Percentiles rank a stretch among this genome's conserved stretches.
Evolutionary conservation across 208 protist genomes (phyloP).

Genomic region (Trichomonas gallinae): DNA sequence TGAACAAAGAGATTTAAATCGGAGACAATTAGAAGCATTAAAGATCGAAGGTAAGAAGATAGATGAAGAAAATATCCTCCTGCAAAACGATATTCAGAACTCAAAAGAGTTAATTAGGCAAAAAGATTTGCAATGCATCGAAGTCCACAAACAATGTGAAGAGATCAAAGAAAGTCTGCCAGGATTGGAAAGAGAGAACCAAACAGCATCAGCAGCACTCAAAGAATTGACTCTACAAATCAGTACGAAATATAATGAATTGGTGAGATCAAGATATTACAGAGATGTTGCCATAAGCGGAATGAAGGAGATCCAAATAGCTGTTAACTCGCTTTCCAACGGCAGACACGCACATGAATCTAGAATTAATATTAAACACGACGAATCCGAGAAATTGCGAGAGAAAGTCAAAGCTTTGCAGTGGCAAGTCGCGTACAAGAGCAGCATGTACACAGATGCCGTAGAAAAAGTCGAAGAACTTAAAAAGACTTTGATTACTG

Average conservation of each 20-base stretch:
- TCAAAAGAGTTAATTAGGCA: not conserved
- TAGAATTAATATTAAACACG: not conserved
- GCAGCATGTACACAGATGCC: not conserved
- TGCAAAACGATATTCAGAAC: not conserved
- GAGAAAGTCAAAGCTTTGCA: not conserved
- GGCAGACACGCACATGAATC: not conserved
- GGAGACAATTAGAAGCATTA: not conserved
- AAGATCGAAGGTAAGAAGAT: not conserved
- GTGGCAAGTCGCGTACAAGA: not conserved
- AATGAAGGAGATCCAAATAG: not conserved
- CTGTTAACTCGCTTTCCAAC: not conserved
- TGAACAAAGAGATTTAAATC: not conserved
- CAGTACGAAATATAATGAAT: not conserved
- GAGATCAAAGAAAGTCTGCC: not conserved
- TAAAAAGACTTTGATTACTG: not conserved
- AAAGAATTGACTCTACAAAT: not conserved
- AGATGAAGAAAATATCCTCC: not conserved
- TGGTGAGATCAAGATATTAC: not conserved
- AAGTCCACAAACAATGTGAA: not conserved
- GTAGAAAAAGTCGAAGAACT: not conserved
- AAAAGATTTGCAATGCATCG: not conserved
- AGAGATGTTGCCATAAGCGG: not conserved
- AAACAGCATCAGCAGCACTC: not conserved
- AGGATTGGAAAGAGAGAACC: not conserved
- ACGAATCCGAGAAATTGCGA: not conserved